phyloP scores from a whole-genome alignment of 2,329 filamentous ascomycete genomes.

The Ascosphaera apis region DNA sequence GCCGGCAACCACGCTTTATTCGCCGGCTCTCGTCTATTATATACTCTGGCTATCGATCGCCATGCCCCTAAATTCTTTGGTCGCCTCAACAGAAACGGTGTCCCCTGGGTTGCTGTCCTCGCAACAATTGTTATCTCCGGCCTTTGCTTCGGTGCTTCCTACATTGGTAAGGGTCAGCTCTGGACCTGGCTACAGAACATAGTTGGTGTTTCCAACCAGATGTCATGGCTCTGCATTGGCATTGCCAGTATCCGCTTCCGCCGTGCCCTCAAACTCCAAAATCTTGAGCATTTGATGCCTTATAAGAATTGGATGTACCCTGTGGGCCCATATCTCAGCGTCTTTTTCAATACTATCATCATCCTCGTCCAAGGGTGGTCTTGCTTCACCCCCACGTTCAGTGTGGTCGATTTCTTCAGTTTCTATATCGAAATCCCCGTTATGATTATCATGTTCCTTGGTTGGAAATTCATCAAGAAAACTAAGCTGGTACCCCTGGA shows the following conservation, averaged over 20 bases:
- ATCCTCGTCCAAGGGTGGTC: conserved; percentile 38
- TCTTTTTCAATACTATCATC: conserved; percentile 34
- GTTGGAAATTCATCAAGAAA: conserved; percentile 30
- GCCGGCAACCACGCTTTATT: conserved; percentile 21
- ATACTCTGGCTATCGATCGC: conserved; percentile 33
- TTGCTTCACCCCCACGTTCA: conserved; percentile 36
- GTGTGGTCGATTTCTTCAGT: conserved; percentile 36
- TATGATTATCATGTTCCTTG: conserved; percentile 31
- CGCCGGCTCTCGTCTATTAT: conserved; percentile 39
- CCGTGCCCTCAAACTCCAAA: conserved; percentile 32
- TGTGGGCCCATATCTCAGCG: conserved; percentile 22
- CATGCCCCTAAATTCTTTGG: conserved; percentile 22
- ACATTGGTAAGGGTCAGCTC: conserved; percentile 36
- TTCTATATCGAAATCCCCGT: conserved; percentile 40
- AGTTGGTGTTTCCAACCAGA: conserved; percentile 14
- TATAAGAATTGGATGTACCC: conserved; percentile 41
- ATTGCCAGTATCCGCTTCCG: conserved; percentile 43
- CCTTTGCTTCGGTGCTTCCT: conserved; percentile 47
- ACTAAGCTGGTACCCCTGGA: conserved; percentile 22
- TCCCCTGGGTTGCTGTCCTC: conserved; percentile 22
- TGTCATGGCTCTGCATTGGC: conserved; percentile 16
- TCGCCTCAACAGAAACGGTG: conserved; percentile 19
- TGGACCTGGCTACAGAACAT: conserved; percentile 21
- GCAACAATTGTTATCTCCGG: conserved; percentile 31
- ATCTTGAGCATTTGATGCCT: conserved; percentile 35